Percentiles rank a stretch among this genome's conserved stretches.
phyloP scores from a whole-genome alignment of 257 asterid species.

The Lycium barbarum region DNA sequence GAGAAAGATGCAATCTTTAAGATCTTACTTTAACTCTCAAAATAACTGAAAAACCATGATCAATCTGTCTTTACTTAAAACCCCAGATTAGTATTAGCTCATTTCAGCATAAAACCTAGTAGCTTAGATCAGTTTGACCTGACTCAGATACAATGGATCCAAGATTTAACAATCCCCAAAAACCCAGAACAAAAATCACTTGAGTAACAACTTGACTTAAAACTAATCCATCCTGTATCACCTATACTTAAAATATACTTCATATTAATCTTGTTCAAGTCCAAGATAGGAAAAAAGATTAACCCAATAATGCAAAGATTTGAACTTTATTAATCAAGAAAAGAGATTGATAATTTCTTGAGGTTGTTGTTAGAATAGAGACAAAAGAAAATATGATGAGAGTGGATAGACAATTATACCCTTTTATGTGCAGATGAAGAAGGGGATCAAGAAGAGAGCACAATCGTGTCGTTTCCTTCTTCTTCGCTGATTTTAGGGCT shows the following conservation, averaged over 20 bases:
- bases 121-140: not conserved
- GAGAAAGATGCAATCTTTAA: not conserved
- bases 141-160: not conserved
- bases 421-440: conserved; percentile 33
- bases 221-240: not conserved
- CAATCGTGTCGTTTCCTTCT: conserved; percentile 81
- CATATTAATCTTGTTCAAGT: not conserved
- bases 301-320: not conserved
- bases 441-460: conserved; percentile 32
- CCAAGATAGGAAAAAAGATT: not conserved
- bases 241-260: conserved; percentile 1
- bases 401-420: conserved; percentile 42
- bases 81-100: not conserved
- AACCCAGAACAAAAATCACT: too few relatives aligned
- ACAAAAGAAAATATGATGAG: too few relatives aligned
- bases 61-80: not conserved
- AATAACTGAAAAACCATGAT: not conserved
- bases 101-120: not conserved
- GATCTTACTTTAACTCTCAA: not conserved
- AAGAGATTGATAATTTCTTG: not conserved
- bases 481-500: conserved; percentile 55
- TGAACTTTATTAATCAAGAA: not conserved
- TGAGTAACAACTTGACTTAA: too few relatives aligned
- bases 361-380: conserved; percentile 11
- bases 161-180: not conserved